Base-by-base conservation (phyloP, 345 rosid genomes). In the Citrus hindsii region DNA sequence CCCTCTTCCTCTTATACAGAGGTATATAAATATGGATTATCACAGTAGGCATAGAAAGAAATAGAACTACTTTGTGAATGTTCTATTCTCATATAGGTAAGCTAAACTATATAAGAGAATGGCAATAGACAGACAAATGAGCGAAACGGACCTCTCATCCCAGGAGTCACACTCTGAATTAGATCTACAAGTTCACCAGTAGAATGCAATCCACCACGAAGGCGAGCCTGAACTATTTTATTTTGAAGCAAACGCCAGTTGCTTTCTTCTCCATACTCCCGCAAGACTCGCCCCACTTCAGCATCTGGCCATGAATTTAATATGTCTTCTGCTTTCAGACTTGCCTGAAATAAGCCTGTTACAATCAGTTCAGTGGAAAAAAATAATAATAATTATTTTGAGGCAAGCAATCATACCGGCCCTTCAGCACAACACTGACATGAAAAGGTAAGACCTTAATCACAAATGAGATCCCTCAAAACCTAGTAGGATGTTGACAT, bases 241-340 rank as follows among this genome's bases (percentile, higher is more conserved):
- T 67, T 92, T 83, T 83, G 94, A 75, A 95, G 92, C 73, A 70
- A 75, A 66, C 73, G 76, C 98, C 98, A 92, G 81, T 91, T 90
- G 84, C 88, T 92, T 82, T 95, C 98, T 85, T 95, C 98, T 1
- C 98, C 98, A 70, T 92, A 93, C 8, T 95, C 98, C 67, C 91
- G 85, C 67, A 95, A 83, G 69, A 95, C 79, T 59, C 90, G 83
- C 32, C 96, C 97, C 21, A 95, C 86, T 83, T 95, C 93, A 76
- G 83, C 75, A 66, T 89, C 96, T 46, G 97, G 98, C 98, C 99
- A 95, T 30, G 87, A 85, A 79, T 93, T 93, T 48, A 95, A 78
- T 83, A 93, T 93, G 83, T 95, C 95, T 79, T 89, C 90, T 19
- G 99, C 99, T 83, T 78, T 91, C 80, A 93, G 82, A 83, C 81